Base-by-base conservation (phyloP, 2,329 filamentous ascomycete species). In the Sphaerulina vaccinii region DNA sequence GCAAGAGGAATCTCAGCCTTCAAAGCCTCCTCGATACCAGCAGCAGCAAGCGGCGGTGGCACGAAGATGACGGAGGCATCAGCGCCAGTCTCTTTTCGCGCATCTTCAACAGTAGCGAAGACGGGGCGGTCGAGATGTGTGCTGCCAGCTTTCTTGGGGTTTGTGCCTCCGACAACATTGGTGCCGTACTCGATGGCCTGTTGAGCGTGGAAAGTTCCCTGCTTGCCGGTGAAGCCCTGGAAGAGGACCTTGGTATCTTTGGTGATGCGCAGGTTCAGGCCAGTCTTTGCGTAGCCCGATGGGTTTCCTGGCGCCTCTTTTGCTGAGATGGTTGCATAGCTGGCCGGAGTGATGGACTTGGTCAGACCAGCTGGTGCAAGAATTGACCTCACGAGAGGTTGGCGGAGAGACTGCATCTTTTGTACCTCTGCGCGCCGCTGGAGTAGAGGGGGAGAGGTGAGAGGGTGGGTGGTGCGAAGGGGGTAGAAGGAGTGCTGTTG, bases 121-220 rank as follows among this genome's bases (percentile, higher is more conserved):
- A 99, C 93, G 54, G 93, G 93, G 64, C 87, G 87, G 71, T 85
- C 90, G 58, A 99, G 84, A 75, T 99, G 93, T 71, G 84, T 86
- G 67, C 83, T 77, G 69, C 93, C 93, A 62, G 93, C 93, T 81
- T 99, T 99, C 83, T 96, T 97, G 71, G 93, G 93, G 80, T 97
- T 97, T 70, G 92, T 97, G 71, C 93, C 93, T 73, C 93, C 93
- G 63, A 99, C 90, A 63, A 99, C 90, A 73, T 96, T 92, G 67
- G 93, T 99, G 73, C 92, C 93, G 77, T 99, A 99, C 75, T 95
- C 93, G 75, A 99, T 96, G 63, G 93, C 93, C 79, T 96, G 91
- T 73, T 90, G 83, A 62, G 93, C 93, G 75, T 99, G 93, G 82
- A 99, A 99, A 66, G 92, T 97, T 65, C 62, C 55, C 53, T 68